Evolutionary conservation across 345 rosid genomes (phyloP), one percentile per base, ranked within the genome.

Genomic region (Aethionema arabicum): DNA sequence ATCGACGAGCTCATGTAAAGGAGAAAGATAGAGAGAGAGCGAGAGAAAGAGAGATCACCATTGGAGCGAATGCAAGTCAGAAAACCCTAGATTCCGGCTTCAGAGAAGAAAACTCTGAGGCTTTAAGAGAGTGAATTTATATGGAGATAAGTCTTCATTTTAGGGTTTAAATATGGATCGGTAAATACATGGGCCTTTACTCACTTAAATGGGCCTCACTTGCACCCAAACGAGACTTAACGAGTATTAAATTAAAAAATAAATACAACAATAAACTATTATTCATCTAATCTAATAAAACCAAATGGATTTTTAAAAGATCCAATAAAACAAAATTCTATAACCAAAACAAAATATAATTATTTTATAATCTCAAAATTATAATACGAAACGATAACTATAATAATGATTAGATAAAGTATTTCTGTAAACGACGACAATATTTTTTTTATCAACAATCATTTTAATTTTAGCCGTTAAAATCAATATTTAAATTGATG

Each of bases 21-120:
- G 6, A 4, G 41, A n/a, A 11, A 9, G 12, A 3, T 15, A 0
- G 27, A 7, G 39, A 32, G 2, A 14, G 36, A 42, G 42, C 11
- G 32, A 15, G 11, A 2, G 29, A 3, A 8, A 0, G 35, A 43
- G 37, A 33, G 41, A 32, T 64, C 63, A 74, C 82, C 82, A 78
- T 78, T 47, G 74, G 43, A 68, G 77, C 74, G 13, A 53, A 45
- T 7, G 65, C 45, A 30, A 42, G 66, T 60, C 29, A 57, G 52
- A 51, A 56, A 72, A 65, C 38, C 75, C 70, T 65, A 59, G 12
- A 9, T 30, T 40, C 5, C 65, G 43, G 52, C 72, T 51, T 67
- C 58, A 49, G 31, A 21, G 50, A 38, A 16, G 69, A 51, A 56
- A 42, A 13, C 4, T 2, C 38, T n/a, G 0, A 2, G 0, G 0